A percentile compares a stretch with the other conserved stretches of the same genome.
Conservation (phyloP, 2,329 filamentous ascomycete genomes). For the Epichloe uncinata region DNA sequence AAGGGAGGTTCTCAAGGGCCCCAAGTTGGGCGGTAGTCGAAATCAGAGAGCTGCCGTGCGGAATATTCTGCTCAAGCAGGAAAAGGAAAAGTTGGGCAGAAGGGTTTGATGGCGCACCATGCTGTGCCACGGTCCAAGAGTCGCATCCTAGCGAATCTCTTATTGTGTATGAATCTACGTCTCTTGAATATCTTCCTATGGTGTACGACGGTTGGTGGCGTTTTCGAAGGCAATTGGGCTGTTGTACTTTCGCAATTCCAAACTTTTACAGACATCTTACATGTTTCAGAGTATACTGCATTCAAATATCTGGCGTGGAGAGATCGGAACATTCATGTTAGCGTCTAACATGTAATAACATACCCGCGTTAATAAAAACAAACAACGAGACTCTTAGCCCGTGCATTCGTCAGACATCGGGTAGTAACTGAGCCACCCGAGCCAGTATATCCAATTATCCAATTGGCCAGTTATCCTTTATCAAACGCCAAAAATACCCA, state of each 20-base stretch:
- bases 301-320: not conserved
- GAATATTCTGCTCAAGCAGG: slow-evolving; percentile 42
- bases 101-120: not conserved
- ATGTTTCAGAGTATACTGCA: not conserved
- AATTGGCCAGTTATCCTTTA: slow-evolving; percentile 2
- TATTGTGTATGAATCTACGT: no score
- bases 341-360: not conserved
- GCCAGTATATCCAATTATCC: not conserved
- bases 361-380: not conserved
- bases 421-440: slow-evolving; percentile 1
- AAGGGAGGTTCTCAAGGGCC: slow-evolving; percentile 52
- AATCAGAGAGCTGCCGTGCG: slow-evolving; percentile 62
- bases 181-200: no score
- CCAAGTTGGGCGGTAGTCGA: slow-evolving; percentile 68
- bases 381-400: not conserved
- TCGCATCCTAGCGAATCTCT: no score
- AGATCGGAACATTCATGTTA: slow-evolving; percentile 1
- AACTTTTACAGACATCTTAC: not conserved
- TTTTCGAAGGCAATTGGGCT: not conserved
- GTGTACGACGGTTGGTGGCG: not conserved
- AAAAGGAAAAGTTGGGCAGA: slow-evolving; percentile 28
- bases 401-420: slow-evolving; percentile 1
- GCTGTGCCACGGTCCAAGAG: not conserved
- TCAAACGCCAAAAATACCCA: slow-evolving; percentile 2
- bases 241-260: no score